Conservation (phyloP, 257 asterid genomes). For the Fraxinus cuspidata region DNA sequence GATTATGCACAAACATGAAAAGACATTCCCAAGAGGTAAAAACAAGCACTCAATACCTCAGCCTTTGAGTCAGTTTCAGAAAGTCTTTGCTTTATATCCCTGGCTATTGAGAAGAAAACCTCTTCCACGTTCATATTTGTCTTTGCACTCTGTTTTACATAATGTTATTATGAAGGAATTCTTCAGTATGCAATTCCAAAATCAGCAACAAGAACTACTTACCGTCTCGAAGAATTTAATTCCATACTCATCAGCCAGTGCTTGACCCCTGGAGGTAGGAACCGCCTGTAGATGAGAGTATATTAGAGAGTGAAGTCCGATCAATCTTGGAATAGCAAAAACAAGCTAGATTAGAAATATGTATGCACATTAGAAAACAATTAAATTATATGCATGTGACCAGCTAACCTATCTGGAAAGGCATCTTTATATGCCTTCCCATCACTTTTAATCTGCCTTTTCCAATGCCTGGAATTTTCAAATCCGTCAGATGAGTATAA, state of each 20-base stretch:
- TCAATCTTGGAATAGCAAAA: not conserved
- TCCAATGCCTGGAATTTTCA: not conserved
- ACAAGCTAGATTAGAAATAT: conserved; percentile 1
- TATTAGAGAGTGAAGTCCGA: conserved; percentile 7
- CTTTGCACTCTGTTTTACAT: no score
- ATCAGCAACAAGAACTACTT: conserved; percentile 34
- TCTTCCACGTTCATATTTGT: no score
- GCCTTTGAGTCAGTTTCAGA: no score
- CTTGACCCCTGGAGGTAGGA: conserved; percentile 79
- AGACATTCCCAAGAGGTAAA: not conserved
- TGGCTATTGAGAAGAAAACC: no score
- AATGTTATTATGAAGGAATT: conserved; percentile 8
- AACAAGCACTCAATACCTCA: not conserved
- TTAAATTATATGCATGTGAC: not conserved
- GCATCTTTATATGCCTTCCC: conserved; percentile 3
- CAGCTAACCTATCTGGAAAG: conserved; percentile 1
- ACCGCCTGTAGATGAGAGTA: conserved; percentile 49
- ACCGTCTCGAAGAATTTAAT: conserved; percentile 75
- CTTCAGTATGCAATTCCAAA: conserved; percentile 1
- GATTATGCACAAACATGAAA: not conserved
- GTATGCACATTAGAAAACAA: conserved; percentile 4
- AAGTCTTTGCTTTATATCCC: no score
- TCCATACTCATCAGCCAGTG: conserved; percentile 83
- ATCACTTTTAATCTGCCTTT: conserved; percentile 17
- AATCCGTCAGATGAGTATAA: not conserved